phyloP scores from a whole-genome alignment of 2,329 filamentous ascomycete genomes.

The Corinectria fuckeliana region DNA sequence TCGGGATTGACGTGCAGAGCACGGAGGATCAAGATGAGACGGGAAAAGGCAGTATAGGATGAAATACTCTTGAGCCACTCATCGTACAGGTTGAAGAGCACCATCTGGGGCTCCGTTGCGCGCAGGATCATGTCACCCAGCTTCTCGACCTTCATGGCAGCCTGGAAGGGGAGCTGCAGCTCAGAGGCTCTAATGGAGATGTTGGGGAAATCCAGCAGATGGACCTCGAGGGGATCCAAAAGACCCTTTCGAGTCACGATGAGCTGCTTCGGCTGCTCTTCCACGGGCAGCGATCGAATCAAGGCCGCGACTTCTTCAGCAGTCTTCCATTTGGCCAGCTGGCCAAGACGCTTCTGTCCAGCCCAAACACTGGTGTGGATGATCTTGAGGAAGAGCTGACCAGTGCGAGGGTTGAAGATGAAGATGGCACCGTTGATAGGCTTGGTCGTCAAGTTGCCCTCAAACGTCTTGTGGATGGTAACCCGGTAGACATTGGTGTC shows the following conservation, averaged over 20 bases:
- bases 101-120: slow-evolving; percentile 99
- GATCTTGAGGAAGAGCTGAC: slow-evolving; percentile 97
- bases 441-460: slow-evolving; percentile 98
- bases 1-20: slow-evolving; percentile 97
- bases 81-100: slow-evolving; percentile 97
- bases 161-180: slow-evolving; percentile 96
- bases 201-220: slow-evolving; percentile 97
- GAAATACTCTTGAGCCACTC: slow-evolving; percentile 99
- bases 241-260: slow-evolving; percentile 98
- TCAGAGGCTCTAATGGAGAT: slow-evolving; percentile 98
- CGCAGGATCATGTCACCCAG: slow-evolving; percentile 98
- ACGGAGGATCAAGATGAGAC: slow-evolving; percentile 89
- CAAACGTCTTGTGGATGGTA: slow-evolving; percentile 99
- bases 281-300: slow-evolving; percentile 92
- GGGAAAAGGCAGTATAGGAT: slow-evolving; percentile 97
- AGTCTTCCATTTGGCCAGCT: slow-evolving; percentile 99
- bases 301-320: slow-evolving; percentile 98
- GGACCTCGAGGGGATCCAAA: slow-evolving; percentile 94
- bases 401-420: slow-evolving; percentile 99
- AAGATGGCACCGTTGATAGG: slow-evolving; percentile 99
- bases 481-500: slow-evolving; percentile 99
- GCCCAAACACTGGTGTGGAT: slow-evolving; percentile 99
- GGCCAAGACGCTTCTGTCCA: slow-evolving; percentile 97
- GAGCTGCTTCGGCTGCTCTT: slow-evolving; percentile 98
- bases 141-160: slow-evolving; percentile 99